phyloP scores from a whole-genome alignment of 805 yeast species.

The Tetrapisispora taiwanensis region DNA sequence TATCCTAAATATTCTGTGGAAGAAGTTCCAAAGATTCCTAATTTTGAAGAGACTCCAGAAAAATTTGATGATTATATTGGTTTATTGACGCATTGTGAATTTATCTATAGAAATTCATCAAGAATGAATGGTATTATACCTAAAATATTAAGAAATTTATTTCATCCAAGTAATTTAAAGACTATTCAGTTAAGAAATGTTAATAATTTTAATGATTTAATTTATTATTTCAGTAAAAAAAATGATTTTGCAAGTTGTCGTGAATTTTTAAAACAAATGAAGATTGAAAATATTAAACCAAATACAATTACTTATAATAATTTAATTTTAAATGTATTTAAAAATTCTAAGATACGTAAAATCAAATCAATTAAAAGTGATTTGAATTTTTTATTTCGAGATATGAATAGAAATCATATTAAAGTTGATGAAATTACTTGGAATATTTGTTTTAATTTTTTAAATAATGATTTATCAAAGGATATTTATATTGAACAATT shows the following conservation, averaged over 20 bases:
- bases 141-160: slow-evolving; percentile 30
- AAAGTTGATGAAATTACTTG: slow-evolving; percentile 33
- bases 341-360: slow-evolving; percentile 23
- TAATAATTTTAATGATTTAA: slow-evolving; percentile 29
- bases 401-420: slow-evolving; percentile 24
- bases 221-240: slow-evolving; percentile 31
- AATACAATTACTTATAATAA: slow-evolving; percentile 33
- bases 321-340: slow-evolving; percentile 26
- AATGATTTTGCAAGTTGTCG: slow-evolving; percentile 35
- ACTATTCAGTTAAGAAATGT: slow-evolving; percentile 26
- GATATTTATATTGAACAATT: slow-evolving; percentile 27
- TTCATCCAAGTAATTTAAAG: slow-evolving; percentile 31
- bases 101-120: slow-evolving; percentile 30
- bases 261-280: slow-evolving; percentile 34
- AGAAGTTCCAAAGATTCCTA: slow-evolving; percentile 32
- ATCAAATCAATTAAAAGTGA: slow-evolving; percentile 20
- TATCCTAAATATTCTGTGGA: slow-evolving; percentile 7
- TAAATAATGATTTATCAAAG: slow-evolving; percentile 30
- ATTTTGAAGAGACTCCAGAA: slow-evolving; percentile 20
- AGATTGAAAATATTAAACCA: slow-evolving; percentile 25
- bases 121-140: slow-evolving; percentile 31
- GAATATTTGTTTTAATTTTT: slow-evolving; percentile 27
- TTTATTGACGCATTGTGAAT: slow-evolving; percentile 31
- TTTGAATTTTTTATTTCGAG: slow-evolving; percentile 22
- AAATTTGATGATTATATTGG: slow-evolving; percentile 29